These are phyloP conservation scores for Nannochloropsis oceanica DNA, from an alignment of 108 stramenopile species.

Conservation along the genomic window DNA sequence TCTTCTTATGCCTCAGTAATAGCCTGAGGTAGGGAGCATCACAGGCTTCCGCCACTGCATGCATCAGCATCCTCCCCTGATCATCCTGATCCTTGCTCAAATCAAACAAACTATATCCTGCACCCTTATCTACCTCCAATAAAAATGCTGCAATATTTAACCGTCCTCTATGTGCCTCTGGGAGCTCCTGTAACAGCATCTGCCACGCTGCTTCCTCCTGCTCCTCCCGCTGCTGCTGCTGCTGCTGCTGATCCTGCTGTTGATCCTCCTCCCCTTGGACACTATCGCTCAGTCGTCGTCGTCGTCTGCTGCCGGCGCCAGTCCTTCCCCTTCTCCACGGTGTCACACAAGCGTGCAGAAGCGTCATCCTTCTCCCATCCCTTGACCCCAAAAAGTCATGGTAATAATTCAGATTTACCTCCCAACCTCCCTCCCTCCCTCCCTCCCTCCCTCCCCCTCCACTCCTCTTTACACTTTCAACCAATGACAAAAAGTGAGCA, in stretches of 20 bases:
- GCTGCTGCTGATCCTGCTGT: too few species aligned
- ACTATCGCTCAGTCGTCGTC: background rate
- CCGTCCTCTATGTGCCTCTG: background rate
- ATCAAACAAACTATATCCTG: background rate
- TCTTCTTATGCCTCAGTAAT: background rate
- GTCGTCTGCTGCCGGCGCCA: background rate
- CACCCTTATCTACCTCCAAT: background rate
- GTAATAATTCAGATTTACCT: background rate
- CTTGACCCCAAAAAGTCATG: background rate
- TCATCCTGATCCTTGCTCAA: background rate
- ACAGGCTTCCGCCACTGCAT: background rate
- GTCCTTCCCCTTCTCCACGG: background rate
- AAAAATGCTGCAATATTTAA: background rate
- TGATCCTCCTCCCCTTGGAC: background rate
- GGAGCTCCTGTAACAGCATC: background rate
- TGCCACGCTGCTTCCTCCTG: background rate
- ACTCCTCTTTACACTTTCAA: background rate
- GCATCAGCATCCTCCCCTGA: background rate
- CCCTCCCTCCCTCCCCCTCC: background rate
- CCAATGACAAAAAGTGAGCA: background rate
- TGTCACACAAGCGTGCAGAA: background rate
- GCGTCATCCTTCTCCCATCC: background rate
- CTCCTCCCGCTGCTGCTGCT: too few species aligned
- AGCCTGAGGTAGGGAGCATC: background rate
- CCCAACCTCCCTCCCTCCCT: background rate